phyloP scores from a whole-genome alignment of 139 green algal genomes.

The Tetradesmus obliquus region DNA sequence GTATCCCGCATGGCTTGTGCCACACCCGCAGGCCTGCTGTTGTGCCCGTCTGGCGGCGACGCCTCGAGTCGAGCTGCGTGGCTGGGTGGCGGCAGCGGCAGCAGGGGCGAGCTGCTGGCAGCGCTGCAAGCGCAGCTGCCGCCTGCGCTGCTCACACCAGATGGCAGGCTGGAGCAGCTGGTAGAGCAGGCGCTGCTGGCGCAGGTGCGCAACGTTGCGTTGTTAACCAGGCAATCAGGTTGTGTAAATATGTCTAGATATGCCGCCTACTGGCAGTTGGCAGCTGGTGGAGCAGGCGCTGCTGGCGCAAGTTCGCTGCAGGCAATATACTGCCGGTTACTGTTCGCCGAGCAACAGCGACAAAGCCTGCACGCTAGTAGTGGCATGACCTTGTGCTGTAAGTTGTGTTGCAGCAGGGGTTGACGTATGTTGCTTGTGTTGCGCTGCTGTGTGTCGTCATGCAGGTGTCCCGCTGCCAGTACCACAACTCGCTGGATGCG shows the following conservation, averaged over 20 bases:
- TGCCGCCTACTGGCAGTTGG: neutral
- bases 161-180: constrained; percentile 76
- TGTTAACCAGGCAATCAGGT: too few species aligned
- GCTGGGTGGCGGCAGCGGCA: constrained; percentile 46
- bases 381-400: neutral
- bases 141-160: constrained; percentile 74
- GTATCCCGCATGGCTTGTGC: neutral
- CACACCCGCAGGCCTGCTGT: constrained; percentile 53
- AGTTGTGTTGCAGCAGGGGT: neutral
- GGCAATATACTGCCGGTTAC: too few species aligned
- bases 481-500: constrained; percentile 68
- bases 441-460: neutral
- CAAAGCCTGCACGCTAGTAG: neutral
- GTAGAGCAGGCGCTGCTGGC: constrained; percentile 80
- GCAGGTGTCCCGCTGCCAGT: constrained; percentile 72
- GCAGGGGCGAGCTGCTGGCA: constrained; percentile 48
- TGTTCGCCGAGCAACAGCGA: too few species aligned
- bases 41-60: constrained; percentile 43
- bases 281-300: constrained; percentile 83
- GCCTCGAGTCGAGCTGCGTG: constrained; percentile 34
- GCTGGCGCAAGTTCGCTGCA: constrained; percentile 58
- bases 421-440: neutral
- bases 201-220: constrained; percentile 53
- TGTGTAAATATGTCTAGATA: too few species aligned
- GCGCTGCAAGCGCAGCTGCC: constrained; percentile 64